Base-by-base conservation (phyloP, 1,284 basidiomycete genomes). In the Sphaerobolus stellatus region DNA sequence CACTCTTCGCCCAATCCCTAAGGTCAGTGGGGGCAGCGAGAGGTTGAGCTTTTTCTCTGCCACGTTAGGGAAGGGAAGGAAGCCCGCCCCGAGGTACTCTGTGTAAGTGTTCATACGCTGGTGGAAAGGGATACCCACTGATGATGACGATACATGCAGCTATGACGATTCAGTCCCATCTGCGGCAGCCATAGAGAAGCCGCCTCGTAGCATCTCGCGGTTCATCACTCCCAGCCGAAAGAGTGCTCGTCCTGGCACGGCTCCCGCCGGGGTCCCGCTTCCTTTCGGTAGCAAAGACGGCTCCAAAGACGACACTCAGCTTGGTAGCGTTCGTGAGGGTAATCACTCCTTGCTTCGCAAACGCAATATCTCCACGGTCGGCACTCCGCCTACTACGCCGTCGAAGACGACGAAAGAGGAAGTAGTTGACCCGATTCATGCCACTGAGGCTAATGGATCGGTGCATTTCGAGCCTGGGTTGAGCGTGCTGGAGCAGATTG, bases 401-500 rank as follows among this genome's bases (percentile, higher is more conserved):
- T 36, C 24, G 47, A 34, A 9, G 28, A 20, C 31, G n/a, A 38
- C 14, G 45, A 8, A 18, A 24, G 27, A 49, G 54, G 58, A 13
- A 47, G 54, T 47, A 54, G 41, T 13, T 44, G 22, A 11, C 11
- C 11, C 41, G 20, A 44, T 9, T 22, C 11, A 14, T 45, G 30
- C 58, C 28, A 33, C 57, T 29, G 56, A 45, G 40, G 57, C 57
- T 1, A 53, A 54, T 11, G 69, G 64, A 43, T 66, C 64, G 7
- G 66, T 68, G 40, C 70, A 68, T 1, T 68, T 89, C 56, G 84
- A 83, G 66, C 76, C 79, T 38, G 87, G 86, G 0, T 76, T 80
- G 71, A 88, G 80, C 60, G 88, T 95, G 34, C 69, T 96, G 47
- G 84, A 91, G 58, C 90, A 94, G 71, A 94, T 98, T 59, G 94